Conservation (phyloP, 2,329 filamentous ascomycete genomes). For the Diaporthe nobilis region DNA sequence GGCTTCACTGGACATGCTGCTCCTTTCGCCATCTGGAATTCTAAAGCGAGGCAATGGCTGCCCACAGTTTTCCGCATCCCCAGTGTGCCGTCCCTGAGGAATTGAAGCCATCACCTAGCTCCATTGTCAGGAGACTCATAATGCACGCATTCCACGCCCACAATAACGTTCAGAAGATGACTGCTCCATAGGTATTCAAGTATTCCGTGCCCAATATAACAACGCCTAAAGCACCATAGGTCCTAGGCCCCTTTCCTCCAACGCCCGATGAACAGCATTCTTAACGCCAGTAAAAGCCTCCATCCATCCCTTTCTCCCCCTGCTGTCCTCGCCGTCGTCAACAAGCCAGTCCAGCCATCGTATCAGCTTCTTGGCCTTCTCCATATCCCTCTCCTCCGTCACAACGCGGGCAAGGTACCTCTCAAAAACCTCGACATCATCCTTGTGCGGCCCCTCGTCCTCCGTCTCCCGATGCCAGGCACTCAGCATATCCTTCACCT, state of each 20-base stretch:
- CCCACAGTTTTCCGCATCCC: too few species aligned
- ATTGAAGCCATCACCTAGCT: not conserved
- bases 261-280: constrained; percentile 67
- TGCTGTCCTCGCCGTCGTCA: constrained; percentile 56
- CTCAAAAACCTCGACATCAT: constrained; percentile 82
- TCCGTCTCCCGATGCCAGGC: constrained; percentile 83
- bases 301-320: constrained; percentile 62
- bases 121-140: too few species aligned
- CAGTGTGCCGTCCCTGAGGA: not conserved
- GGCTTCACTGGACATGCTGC: too few species aligned
- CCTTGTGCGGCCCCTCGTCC: constrained; percentile 80
- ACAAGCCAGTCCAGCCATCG: constrained; percentile 75
- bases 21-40: too few species aligned
- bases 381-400: constrained; percentile 83
- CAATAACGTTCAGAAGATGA: not conserved
- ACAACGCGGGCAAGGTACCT: constrained; percentile 82
- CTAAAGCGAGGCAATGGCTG: too few species aligned
- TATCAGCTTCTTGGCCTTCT: constrained; percentile 90
- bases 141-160: not conserved
- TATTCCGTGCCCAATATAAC: not conserved
- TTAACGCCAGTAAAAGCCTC: constrained; percentile 61
- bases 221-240: constrained; percentile 62
- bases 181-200: constrained; percentile 5
- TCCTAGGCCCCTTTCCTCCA: constrained; percentile 69
- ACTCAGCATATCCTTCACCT: constrained; percentile 81